These are phyloP conservation scores for Ustilago nuda DNA, from an alignment of 1,284 basidiomycete genomes.

Conservation along the genomic window DNA sequence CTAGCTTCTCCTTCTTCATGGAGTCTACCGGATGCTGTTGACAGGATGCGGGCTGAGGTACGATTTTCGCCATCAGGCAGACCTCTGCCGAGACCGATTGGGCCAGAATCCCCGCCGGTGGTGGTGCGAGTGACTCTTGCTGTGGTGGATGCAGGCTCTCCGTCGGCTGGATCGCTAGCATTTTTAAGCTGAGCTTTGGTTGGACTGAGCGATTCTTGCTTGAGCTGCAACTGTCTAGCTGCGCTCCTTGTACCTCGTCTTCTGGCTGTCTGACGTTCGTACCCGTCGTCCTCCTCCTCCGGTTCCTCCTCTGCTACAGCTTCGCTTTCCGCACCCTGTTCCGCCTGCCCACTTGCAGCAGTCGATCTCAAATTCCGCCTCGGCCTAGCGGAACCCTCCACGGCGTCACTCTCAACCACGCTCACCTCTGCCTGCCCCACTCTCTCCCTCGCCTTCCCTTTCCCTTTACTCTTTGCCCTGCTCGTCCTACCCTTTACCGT, in stretches of 20 bases:
- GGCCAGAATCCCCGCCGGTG: background rate
- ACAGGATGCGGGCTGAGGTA: constrained; percentile 18
- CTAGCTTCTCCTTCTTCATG: constrained; percentile 27
- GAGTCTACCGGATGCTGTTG: constrained; percentile 37
- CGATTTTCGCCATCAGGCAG: constrained; percentile 9
- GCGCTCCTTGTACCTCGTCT: constrained; percentile 18
- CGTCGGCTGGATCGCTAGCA: background rate
- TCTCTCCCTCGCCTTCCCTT: constrained; percentile 10
- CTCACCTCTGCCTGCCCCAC: constrained; percentile 1
- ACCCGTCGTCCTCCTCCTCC: background rate
- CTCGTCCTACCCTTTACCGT: constrained; percentile 14
- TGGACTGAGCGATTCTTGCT: constrained; percentile 30
- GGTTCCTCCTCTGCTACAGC: background rate
- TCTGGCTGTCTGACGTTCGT: constrained; percentile 23
- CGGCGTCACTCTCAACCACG: background rate
- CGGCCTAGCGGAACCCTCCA: constrained; percentile 17
- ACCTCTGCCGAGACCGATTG: constrained; percentile 33
- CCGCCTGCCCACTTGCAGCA: background rate
- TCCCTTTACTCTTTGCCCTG: constrained; percentile 19
- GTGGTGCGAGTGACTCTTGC: constrained; percentile 6
- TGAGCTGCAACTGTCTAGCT: constrained; percentile 23
- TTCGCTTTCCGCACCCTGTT: background rate
- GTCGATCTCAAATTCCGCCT: constrained; percentile 27
- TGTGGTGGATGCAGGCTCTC: background rate
- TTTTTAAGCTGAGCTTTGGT: constrained; percentile 19